phyloP scores from a whole-genome alignment of 306 rosid species.

The Ormosia semicastrata region DNA sequence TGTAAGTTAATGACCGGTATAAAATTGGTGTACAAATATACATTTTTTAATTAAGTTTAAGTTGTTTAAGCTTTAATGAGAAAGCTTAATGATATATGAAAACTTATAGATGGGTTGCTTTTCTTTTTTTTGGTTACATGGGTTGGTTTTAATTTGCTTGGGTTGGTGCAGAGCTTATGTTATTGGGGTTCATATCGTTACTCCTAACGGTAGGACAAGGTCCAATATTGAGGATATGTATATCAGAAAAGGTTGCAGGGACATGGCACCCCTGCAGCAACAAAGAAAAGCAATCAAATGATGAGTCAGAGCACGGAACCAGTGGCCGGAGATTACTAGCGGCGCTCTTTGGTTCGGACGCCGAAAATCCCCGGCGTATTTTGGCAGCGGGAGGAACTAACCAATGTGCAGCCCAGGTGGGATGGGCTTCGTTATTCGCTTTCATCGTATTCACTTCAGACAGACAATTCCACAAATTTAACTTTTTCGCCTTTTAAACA shows the following conservation, averaged over 20 bases:
- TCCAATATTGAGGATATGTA: constrained; percentile 57
- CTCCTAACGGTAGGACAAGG: constrained; percentile 80
- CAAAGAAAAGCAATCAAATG: background rate
- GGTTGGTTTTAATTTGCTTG: too few species aligned
- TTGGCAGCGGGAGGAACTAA: constrained; percentile 42
- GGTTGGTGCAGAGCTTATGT: constrained; percentile 72
- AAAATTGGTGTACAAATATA: too few species aligned
- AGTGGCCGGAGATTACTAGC: constrained; percentile 42
- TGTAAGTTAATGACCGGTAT: too few species aligned
- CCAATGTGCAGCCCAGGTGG: constrained; percentile 34
- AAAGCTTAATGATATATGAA: background rate
- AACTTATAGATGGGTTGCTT: background rate
- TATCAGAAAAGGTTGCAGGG: constrained; percentile 48
- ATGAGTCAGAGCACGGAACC: background rate
- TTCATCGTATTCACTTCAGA: too few species aligned
- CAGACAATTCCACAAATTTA: too few species aligned
- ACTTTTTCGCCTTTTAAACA: too few species aligned
- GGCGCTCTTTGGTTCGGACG: background rate
- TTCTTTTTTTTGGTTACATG: too few species aligned
- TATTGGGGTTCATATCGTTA: constrained; percentile 83
- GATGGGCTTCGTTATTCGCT: background rate
- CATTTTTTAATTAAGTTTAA: too few species aligned
- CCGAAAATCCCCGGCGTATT: constrained; percentile 34
- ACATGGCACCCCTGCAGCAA: constrained; percentile 78
- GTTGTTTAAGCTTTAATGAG: too few species aligned